Conservation (phyloP, 805 yeast genomes). For the Schwanniomyces pseudopolymorphus region DNA sequence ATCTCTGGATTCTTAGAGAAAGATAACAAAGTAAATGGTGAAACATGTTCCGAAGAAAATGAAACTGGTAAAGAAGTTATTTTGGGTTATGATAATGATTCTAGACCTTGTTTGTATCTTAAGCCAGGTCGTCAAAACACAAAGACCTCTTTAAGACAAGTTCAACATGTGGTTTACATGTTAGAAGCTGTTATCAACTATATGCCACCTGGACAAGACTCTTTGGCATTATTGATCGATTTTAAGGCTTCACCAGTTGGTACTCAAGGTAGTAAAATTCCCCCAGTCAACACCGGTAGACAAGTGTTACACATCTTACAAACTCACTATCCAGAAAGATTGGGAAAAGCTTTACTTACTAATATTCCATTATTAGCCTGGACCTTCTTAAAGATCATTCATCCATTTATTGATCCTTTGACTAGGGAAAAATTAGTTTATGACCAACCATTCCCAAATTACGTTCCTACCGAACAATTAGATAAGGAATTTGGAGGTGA, state of each 20-base stretch:
- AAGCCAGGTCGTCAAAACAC: conserved; percentile 97
- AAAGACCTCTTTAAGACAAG: conserved; percentile 83
- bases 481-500: conserved; percentile 84
- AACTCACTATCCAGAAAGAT: conserved; percentile 95
- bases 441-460: conserved; percentile 83
- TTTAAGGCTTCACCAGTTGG: conserved; percentile 76
- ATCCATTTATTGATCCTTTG: conserved; percentile 94
- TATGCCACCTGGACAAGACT: conserved; percentile 97
- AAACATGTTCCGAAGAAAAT: conserved; percentile 62
- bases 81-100: conserved; percentile 84
- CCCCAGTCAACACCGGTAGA: conserved; percentile 85
- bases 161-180: conserved; percentile 93
- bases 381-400: conserved; percentile 86
- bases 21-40: conserved; percentile 53
- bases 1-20: conserved; percentile 40
- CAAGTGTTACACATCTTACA: conserved; percentile 92
- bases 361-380: conserved; percentile 94
- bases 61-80: conserved; percentile 92
- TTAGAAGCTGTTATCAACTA: conserved; percentile 88
- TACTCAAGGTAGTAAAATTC: conserved; percentile 66
- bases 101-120: conserved; percentile 88
- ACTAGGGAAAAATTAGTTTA: conserved; percentile 92
- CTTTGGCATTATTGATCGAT: conserved; percentile 86
- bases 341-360: conserved; percentile 88
- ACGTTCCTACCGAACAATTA: conserved; percentile 78